Base-by-base conservation (phyloP, 306 rosid species). In the Prunus mume region DNA sequence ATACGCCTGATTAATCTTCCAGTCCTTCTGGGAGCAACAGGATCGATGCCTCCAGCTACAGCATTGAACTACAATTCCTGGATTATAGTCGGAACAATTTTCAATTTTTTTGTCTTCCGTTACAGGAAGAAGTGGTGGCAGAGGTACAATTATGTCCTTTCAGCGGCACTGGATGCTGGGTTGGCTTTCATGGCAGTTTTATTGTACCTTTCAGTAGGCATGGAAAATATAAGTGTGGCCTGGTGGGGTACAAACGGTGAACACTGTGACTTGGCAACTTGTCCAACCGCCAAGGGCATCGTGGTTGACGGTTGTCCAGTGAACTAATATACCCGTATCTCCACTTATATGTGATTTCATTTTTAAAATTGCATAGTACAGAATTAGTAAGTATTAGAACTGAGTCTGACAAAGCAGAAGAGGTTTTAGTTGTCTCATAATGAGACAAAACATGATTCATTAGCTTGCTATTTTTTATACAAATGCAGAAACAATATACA, bases 101-200 rank as follows among this genome's bases (percentile, higher is more conserved):
- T 92, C 88, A 92, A 87, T 82, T 92, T 87, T 82, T 92, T 88
- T 64, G 55, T 92, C 70, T 90, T 88, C 85, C 92, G 92, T 17
- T 92, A 92, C 87, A 75, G 88, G 77, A 88, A 92, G 85, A 69
- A 72, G 8, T 92, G 97, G 96, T 92, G 97, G 96, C 97, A 90
- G 89, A 92, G 90, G 77, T 92, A 92, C 85, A 92, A 92, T 81
- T 89, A 92, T 78, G 80, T 90, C 80, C 88, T 92, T 17, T 92
- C 97, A 32, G 93, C 93, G 4, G 96, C 96, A 79, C 76, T 93
- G 66, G 97, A 93, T 79, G 93, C 91, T 6, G 97, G 97, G 6
- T 90, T 93, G 76, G 96, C 97, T 77, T 90, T 93, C 75, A 93
- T 93, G 97, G 91, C 84, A 4, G 87, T 93, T 32, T 12, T 93